Evolutionary conservation across 768 basidiomycete genomes (phyloP).

Genomic region (Kwoniella dendrophila): DNA sequence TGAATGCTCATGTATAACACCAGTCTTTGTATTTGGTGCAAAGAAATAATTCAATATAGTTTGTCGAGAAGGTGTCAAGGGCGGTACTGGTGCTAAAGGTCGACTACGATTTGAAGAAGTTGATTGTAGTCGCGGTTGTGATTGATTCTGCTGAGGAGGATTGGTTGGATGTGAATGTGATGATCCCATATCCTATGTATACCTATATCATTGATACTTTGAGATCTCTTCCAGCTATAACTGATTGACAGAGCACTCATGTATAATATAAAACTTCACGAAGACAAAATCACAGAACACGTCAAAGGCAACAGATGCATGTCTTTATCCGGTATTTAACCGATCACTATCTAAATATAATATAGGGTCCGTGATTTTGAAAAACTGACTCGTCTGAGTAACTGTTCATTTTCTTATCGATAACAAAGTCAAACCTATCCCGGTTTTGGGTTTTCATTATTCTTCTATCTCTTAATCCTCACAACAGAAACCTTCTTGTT

Average conservation of each 20-base stretch:
- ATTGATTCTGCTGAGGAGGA: too few relatives aligned
- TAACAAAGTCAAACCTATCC: too few relatives aligned
- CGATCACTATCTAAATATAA: neutral
- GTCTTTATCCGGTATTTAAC: slow-evolving; percentile 9
- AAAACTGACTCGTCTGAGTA: neutral
- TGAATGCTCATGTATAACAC: slow-evolving; percentile 31
- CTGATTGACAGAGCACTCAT: neutral
- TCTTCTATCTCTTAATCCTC: neutral
- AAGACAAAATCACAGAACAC: neutral
- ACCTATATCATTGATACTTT: too few relatives aligned
- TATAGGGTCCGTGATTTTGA: neutral
- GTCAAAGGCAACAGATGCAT: neutral
- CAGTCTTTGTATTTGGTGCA: slow-evolving; percentile 11
- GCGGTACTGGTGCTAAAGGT: slow-evolving; percentile 8
- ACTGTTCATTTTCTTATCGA: neutral
- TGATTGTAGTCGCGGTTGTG: too few relatives aligned
- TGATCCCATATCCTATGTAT: too few relatives aligned
- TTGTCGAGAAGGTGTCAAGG: neutral
- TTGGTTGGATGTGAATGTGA: too few relatives aligned
- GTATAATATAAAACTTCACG: neutral
- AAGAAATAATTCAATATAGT: slow-evolving; percentile 38
- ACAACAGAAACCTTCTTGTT: neutral
- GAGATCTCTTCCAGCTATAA: too few relatives aligned
- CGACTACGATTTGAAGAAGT: too few relatives aligned
- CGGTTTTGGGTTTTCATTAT: too few relatives aligned